These are phyloP conservation scores for Fusarium oligoseptatum DNA, from an alignment of 2,329 filamentous ascomycete species.

Conservation along the genomic window DNA sequence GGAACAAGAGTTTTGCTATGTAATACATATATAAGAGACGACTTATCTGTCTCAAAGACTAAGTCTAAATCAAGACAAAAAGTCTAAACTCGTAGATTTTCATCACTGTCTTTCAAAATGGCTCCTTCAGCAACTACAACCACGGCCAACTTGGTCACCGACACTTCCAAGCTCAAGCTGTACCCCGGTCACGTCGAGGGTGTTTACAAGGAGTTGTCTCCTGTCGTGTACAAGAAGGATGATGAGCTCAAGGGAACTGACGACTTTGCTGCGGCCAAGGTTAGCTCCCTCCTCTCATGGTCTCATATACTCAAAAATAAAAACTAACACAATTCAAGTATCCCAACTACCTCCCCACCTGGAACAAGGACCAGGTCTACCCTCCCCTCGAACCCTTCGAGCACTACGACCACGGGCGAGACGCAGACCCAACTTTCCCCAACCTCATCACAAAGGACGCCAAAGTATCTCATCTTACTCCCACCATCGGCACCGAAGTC, in stretches of 20 bases:
- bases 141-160: conserved; percentile 16
- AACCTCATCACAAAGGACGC: conserved; percentile 73
- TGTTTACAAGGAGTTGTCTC: conserved; percentile 44
- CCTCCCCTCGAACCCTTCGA: conserved; percentile 77
- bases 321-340: conserved; percentile 59
- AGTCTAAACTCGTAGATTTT: not conserved
- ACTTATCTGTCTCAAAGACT: not conserved
- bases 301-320: not conserved
- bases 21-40: conserved; percentile 36
- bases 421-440: conserved; percentile 77
- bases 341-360: conserved; percentile 79
- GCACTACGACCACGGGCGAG: conserved; percentile 81
- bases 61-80: not conserved
- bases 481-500: conserved; percentile 80
- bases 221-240: conserved; percentile 36
- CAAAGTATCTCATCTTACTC: conserved; percentile 73
- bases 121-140: conserved; percentile 45
- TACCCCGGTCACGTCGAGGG: conserved; percentile 44
- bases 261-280: conserved; percentile 42
- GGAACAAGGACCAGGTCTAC: conserved; percentile 74
- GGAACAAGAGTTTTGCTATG: not conserved
- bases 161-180: conserved; percentile 44
- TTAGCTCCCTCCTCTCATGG: not conserved
- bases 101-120: conserved; percentile 22
- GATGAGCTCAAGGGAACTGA: conserved; percentile 38